Evolutionary conservation across 2,329 filamentous ascomycete species (phyloP).

Genomic region (Penicillium frequentans): DNA sequence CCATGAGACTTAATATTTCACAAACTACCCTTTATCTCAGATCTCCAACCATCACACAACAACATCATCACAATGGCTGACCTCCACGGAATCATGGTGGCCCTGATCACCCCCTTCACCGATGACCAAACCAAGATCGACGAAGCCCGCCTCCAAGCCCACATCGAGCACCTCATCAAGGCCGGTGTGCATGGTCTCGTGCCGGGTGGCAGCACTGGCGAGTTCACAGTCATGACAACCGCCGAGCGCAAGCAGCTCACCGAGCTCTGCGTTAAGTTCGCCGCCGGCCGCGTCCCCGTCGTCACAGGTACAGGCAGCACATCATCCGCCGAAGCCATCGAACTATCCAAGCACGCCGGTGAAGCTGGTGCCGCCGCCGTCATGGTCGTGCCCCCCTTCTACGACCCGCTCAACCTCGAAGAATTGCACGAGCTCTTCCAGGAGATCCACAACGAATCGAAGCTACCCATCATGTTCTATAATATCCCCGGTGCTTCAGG

Average conservation of each 20-base stretch:
- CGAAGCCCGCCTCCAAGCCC: constrained; percentile 38
- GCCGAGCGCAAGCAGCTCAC: constrained; percentile 50
- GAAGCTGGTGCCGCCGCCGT: constrained; percentile 43
- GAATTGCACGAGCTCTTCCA: constrained; percentile 43
- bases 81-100: constrained; percentile 48
- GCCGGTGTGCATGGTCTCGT: constrained; percentile 53
- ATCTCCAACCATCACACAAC: neutral
- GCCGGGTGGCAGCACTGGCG: constrained; percentile 52
- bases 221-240: constrained; percentile 48
- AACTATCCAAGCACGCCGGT: constrained; percentile 43
- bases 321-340: constrained; percentile 42
- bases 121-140: constrained; percentile 46
- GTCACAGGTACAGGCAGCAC: constrained; percentile 42
- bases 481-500: constrained; percentile 53
- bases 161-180: constrained; percentile 48
- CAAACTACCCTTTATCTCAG: neutral
- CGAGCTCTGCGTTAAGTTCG: constrained; percentile 31
- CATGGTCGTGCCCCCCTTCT: constrained; percentile 54
- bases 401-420: constrained; percentile 45
- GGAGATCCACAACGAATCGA: constrained; percentile 43
- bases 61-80: constrained; percentile 12
- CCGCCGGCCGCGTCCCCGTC: constrained; percentile 28
- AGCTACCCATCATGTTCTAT: constrained; percentile 52
- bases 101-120: constrained; percentile 51
- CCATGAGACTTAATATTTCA: neutral